Evolutionary conservation across 2,329 filamentous ascomycete species (phyloP).

Genomic region (Fusarium guadeloupense): DNA sequence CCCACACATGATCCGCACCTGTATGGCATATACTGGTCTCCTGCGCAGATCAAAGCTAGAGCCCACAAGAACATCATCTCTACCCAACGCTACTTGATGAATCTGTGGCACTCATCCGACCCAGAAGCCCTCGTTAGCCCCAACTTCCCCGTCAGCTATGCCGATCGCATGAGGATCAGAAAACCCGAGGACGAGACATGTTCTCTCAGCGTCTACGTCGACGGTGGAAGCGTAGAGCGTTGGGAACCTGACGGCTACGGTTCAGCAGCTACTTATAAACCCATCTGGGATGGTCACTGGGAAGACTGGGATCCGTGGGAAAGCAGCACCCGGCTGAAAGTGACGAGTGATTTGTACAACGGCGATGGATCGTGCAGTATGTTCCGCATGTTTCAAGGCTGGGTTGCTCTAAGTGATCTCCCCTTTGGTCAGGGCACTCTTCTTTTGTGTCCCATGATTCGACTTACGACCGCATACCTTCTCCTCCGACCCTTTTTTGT

Average conservation of each 20-base stretch:
- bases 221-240: conserved; percentile 72
- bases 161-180: conserved; percentile 66
- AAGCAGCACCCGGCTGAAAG: conserved; percentile 68
- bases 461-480: conserved; percentile 77
- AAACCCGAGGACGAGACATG: conserved; percentile 62
- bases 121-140: conserved; percentile 55
- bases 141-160: conserved; percentile 65
- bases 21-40: conserved; percentile 53
- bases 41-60: conserved; percentile 52
- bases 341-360: conserved; percentile 75
- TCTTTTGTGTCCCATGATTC: conserved; percentile 75
- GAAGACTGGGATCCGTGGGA: conserved; percentile 82
- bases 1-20: conserved; percentile 47
- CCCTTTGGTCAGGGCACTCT: conserved; percentile 74
- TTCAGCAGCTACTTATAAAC: conserved; percentile 67
- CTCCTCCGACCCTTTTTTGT: conserved; percentile 79
- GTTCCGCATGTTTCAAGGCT: conserved; percentile 83
- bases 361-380: conserved; percentile 77
- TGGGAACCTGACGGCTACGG: conserved; percentile 73
- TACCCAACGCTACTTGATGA: conserved; percentile 60
- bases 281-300: conserved; percentile 75
- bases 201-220: conserved; percentile 66
- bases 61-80: conserved; percentile 52
- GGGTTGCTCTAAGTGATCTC: conserved; percentile 73
- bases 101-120: conserved; percentile 45